Evolutionary conservation across 192 early-diverging fungal species (phyloP).

Genomic region (Backusella westeae): DNA sequence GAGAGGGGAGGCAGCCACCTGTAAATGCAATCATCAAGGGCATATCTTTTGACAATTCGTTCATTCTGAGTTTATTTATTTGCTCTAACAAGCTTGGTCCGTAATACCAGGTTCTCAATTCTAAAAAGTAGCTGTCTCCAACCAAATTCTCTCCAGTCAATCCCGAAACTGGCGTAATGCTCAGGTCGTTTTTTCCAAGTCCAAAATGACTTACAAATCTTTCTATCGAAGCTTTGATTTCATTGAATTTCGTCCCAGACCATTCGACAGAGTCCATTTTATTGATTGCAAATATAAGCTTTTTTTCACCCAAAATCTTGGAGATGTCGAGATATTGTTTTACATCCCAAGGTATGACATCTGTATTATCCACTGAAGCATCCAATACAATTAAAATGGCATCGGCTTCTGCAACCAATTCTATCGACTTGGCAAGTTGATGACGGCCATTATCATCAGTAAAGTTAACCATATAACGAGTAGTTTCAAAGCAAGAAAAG

Average conservation of each 20-base stretch:
- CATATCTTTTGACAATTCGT: constrained; percentile 67
- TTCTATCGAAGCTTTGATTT: constrained; percentile 65
- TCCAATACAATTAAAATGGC: constrained; percentile 92
- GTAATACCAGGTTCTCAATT: constrained; percentile 71
- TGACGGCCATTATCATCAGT: background rate
- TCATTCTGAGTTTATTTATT: constrained; percentile 70
- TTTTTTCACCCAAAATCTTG: constrained; percentile 84
- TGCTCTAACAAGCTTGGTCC: constrained; percentile 76
- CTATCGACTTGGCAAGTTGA: background rate
- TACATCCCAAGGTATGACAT: constrained; percentile 83
- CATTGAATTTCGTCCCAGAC: constrained; percentile 77
- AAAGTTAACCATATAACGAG: background rate
- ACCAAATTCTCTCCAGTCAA: constrained; percentile 87
- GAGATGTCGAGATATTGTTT: constrained; percentile 89
- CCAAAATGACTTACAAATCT: constrained; percentile 74
- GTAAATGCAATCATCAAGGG: constrained; percentile 83
- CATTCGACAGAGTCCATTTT: constrained; percentile 89
- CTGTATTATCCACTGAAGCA: constrained; percentile 82
- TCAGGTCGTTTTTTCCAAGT: constrained; percentile 69
- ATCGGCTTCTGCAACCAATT: constrained; percentile 77
- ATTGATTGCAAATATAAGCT: constrained; percentile 92
- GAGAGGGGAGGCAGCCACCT: constrained; percentile 65
- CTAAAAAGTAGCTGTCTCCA: constrained; percentile 36
- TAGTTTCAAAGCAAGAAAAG: background rate
- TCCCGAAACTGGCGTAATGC: constrained; percentile 88